Evolutionary conservation across 495 filamentous ascomycete genomes (phyloP).

Genomic region (Amorphotheca resinae): DNA sequence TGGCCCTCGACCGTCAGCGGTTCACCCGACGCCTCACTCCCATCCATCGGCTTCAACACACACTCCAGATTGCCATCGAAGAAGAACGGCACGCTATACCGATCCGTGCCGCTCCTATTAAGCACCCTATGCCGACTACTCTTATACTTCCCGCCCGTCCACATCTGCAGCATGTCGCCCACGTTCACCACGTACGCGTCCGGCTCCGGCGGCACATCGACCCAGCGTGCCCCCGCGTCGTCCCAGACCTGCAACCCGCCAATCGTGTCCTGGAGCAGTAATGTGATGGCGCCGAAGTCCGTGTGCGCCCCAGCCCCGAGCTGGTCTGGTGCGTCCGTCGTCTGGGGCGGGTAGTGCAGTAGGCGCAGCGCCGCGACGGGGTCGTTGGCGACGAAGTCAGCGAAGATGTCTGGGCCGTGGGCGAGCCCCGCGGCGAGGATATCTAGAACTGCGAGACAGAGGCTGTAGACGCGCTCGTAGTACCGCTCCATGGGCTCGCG

Average conservation of each 20-base stretch:
- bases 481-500: conserved; percentile 23
- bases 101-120: conserved; percentile 30
- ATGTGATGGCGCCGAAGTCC: conserved; percentile 24
- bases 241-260: conserved; percentile 31
- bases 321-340: conserved; percentile 19
- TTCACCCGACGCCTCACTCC: conserved; percentile 8
- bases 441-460: conserved; percentile 24
- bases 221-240: conserved; percentile 16
- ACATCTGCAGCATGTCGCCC: conserved; percentile 29
- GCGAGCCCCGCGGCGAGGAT: conserved; percentile 30
- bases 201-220: conserved; percentile 24
- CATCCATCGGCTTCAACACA: conserved; percentile 25
- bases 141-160: conserved; percentile 31
- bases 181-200: conserved; percentile 40
- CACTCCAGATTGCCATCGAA: conserved; percentile 21
- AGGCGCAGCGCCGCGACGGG: conserved; percentile 22
- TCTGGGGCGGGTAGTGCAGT: conserved; percentile 32
- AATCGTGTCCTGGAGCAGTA: conserved; percentile 27
- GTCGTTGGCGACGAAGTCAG: conserved; percentile 26
- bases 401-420: conserved; percentile 26
- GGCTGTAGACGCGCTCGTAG: conserved; percentile 22
- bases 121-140: conserved; percentile 31
- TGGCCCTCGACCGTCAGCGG: conserved; percentile 26
- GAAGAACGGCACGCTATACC: conserved; percentile 34
- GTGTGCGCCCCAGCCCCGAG: conserved; percentile 20